Evolutionary conservation across 2,329 filamentous ascomycete species (phyloP).

Genomic region (Claviceps pazoutovae): DNA sequence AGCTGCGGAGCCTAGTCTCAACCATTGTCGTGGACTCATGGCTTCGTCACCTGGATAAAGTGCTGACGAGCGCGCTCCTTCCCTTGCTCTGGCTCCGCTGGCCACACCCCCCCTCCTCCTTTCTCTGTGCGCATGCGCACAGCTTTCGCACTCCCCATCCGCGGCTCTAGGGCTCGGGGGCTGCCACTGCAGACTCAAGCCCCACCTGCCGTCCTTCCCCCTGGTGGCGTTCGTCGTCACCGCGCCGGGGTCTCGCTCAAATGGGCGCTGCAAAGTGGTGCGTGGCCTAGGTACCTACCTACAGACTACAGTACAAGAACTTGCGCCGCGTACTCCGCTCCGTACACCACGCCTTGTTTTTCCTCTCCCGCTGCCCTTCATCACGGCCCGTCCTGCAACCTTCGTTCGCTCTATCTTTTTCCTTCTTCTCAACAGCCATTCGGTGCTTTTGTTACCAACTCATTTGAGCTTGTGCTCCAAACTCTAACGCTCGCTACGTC

Average conservation of each 20-base stretch:
- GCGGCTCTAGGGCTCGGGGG: background rate
- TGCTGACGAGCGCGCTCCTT: no score
- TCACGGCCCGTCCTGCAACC: constrained; percentile 1
- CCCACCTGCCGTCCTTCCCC: background rate
- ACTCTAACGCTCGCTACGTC: constrained; percentile 4
- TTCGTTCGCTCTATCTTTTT: background rate
- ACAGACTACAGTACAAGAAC: background rate
- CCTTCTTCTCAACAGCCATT: background rate
- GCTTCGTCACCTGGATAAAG: no score
- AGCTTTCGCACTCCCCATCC: background rate
- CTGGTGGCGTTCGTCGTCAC: constrained; percentile 2
- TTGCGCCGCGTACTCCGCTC: background rate
- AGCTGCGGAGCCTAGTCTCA: no score
- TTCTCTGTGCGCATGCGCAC: background rate
- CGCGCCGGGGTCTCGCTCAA: background rate
- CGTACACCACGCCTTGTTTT: background rate
- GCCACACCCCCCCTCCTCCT: background rate
- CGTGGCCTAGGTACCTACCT: background rate
- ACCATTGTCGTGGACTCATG: no score
- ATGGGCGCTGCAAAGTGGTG: background rate
- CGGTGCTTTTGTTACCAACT: constrained; percentile 1
- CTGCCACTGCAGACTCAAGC: background rate
- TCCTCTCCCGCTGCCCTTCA: background rate
- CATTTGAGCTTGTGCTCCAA: background rate
- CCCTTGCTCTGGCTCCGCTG: background rate